phyloP scores from a whole-genome alignment of 495 filamentous ascomycete genomes.

The Podospora didyma region DNA sequence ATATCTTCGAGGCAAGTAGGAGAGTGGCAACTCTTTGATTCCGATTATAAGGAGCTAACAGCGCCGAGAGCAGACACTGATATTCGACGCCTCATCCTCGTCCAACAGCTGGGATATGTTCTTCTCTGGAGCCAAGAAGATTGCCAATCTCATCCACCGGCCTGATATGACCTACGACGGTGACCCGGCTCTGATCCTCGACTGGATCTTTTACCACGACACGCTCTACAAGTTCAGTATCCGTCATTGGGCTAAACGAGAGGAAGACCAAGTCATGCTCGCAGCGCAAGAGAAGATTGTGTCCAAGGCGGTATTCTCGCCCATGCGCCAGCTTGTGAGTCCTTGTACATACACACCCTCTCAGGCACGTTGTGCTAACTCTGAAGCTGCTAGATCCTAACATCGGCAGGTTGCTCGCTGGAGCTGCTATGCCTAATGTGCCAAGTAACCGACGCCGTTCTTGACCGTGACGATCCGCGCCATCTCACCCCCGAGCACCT shows the following conservation, averaged over 20 bases:
- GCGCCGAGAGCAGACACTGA: too few relatives aligned
- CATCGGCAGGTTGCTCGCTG: conserved; percentile 17
- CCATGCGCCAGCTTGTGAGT: conserved; percentile 13
- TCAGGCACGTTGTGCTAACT: background rate
- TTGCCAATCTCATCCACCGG: conserved; percentile 7
- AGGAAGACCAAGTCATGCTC: background rate
- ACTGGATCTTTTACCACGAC: conserved; percentile 23
- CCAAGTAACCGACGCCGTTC: conserved; percentile 6
- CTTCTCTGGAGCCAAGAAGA: conserved; percentile 15
- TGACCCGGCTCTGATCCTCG: conserved; percentile 17
- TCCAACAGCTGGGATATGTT: conserved; percentile 17
- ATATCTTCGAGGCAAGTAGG: conserved; percentile 10
- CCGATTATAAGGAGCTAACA: too few relatives aligned
- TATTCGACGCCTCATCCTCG: conserved; percentile 5
- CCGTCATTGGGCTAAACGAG: conserved; percentile 12
- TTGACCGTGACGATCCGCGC: conserved; percentile 6
- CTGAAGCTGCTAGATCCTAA: conserved; percentile 8
- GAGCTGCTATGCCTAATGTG: conserved; percentile 14
- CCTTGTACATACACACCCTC: background rate
- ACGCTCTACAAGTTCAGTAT: conserved; percentile 20
- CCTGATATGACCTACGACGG: conserved; percentile 11
- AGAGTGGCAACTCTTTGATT: too few relatives aligned
- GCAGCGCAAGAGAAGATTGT: conserved; percentile 5
- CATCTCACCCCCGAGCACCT: conserved; percentile 7
- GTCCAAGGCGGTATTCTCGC: conserved; percentile 15